Base-by-base conservation (phyloP, 2,329 filamentous ascomycete genomes). In the Pseudodiploospora longispora region DNA sequence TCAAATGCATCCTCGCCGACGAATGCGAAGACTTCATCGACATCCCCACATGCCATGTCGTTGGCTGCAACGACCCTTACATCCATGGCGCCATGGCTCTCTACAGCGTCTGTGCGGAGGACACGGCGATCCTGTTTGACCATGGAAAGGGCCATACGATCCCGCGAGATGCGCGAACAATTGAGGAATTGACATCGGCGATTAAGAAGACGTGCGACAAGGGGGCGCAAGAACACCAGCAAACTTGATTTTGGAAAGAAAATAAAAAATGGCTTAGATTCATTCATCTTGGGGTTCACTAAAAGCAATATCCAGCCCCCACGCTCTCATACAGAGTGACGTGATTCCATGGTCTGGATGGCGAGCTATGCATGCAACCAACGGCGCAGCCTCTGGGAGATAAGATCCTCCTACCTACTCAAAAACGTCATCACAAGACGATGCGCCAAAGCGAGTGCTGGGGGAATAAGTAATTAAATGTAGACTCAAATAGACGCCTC, bases 71-170 rank as follows among this genome's bases (percentile, higher is more conserved):
- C 46, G 80, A 83, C 51, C 79, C 78, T 0, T 83, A 81, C 51
- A 68, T 81, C 2, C 67, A 78, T 31, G 78, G 79, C 0, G 75
- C 75, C 3, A 70, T 81, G 63, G 76, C 78, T 0, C 66, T 83
- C 4, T 82, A 75, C 60, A 78, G 79, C 50, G 68, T 80, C 27
- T 83, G 78, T 50, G 74, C 82, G 38, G 70, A 70, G 1, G 78
- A 82, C 46, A 72, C 64, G 1, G 78, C 78, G 0, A 67, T 70
- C 31, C 66, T 83, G n/a, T 82, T 82, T 48, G 79, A 83, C 51
- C 78, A 82, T 49, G 79, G 76, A 4, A 81, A 81, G 53, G 80
- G 79, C 0, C 80, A 83, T 54, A 81, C 76, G 0, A 63, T 83
- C 4, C 79, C 80, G 0, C 64, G 76, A 48, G 74, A 77, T 44